Base-by-base conservation (phyloP, 176 grass and related monocot genomes). In the Rhynchospora pubera region DNA sequence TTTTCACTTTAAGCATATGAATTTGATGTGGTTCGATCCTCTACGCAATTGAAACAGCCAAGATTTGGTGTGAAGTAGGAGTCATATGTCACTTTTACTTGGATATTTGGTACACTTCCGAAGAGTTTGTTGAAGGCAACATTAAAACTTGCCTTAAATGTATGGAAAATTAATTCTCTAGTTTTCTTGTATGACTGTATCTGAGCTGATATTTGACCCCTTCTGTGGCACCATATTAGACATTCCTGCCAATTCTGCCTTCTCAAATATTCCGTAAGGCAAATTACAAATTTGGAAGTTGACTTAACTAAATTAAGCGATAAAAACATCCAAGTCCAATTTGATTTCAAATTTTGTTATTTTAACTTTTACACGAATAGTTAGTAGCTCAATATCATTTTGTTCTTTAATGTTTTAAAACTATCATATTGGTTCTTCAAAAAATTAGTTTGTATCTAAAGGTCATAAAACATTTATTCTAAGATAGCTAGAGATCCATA, bases 21-120 rank as follows among this genome's bases (percentile, higher is more conserved):
- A 67, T 42, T 6, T 7, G 30, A 67, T 42, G 6, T 42, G 30
- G 14, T 67, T 67, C 32, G 62, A 62, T 79, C 1, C 53, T 42
- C 6, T 79, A 79, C 77, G 15, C 57, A 79, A 79, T 78, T 62
- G 32, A 43, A 79, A 69, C 15, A 1, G 2, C 18, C 39, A 46
- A 70, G 45, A 52, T 23, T 74, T 74, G 45, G 45, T 24, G 44
- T 6, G 32, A 51, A 74, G 9, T 22, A 57, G 56, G 7, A 47
- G 26, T 59, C 5, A 46, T 6, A 53, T 52, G 79, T 82, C 79
- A 44, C 43, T 82, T 66, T 66, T 30, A 53, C 79, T 82, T 82
- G 39, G 3, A 64, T 81, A 65, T 44, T 22, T 26, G 9, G 16
- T 77, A 48, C 50, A 44, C 10, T 66, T 52, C 15, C 60, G 14